Evolutionary conservation across 441 rosid species (phyloP).

Genomic region (Dalechampia spathulata): DNA sequence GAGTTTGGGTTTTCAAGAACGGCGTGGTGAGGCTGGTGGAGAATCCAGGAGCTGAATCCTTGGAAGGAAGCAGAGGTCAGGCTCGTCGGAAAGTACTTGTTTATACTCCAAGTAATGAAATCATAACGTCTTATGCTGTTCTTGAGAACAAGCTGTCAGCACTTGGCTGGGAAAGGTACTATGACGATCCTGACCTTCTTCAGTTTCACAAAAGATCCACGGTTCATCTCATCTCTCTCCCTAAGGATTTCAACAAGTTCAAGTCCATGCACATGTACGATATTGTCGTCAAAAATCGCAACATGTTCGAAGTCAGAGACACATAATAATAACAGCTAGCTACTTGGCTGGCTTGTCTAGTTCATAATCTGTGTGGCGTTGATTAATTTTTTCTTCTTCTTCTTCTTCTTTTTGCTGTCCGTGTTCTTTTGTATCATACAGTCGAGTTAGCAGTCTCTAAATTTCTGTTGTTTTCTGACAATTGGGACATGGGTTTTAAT

Average conservation of each 20-base stretch:
- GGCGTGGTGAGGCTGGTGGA: slow-evolving; percentile 58
- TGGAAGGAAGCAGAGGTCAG: slow-evolving; percentile 24
- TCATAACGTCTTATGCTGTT: slow-evolving; percentile 45
- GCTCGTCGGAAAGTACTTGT: slow-evolving; percentile 49
- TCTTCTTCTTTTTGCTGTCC: no score
- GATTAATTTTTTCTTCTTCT: no score
- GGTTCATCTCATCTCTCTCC: slow-evolving; percentile 69
- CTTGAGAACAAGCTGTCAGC: slow-evolving; percentile 47
- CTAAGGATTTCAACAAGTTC: slow-evolving; percentile 59
- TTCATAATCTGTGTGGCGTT: no score
- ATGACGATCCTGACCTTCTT: slow-evolving; percentile 52
- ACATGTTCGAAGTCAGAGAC: slow-evolving; percentile 64
- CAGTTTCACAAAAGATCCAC: slow-evolving; percentile 72
- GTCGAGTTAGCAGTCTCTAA: no score
- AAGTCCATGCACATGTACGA: slow-evolving; percentile 77
- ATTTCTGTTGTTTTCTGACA: no score
- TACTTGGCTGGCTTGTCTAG: no score
- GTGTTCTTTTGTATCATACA: no score
- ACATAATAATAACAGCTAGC: slow-evolving; percentile 27
- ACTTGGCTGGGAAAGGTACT: slow-evolving; percentile 83
- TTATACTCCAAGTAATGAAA: slow-evolving; percentile 49
- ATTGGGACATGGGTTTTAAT: no score
- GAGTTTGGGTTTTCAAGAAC: slow-evolving; percentile 71
- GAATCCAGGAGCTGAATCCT: slow-evolving; percentile 38
- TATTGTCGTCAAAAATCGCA: slow-evolving; percentile 71